Percentiles rank a stretch among this genome's conserved stretches.
phyloP scores from a whole-genome alignment of 2,329 filamentous ascomycete species.

The Penicillium sp. region DNA sequence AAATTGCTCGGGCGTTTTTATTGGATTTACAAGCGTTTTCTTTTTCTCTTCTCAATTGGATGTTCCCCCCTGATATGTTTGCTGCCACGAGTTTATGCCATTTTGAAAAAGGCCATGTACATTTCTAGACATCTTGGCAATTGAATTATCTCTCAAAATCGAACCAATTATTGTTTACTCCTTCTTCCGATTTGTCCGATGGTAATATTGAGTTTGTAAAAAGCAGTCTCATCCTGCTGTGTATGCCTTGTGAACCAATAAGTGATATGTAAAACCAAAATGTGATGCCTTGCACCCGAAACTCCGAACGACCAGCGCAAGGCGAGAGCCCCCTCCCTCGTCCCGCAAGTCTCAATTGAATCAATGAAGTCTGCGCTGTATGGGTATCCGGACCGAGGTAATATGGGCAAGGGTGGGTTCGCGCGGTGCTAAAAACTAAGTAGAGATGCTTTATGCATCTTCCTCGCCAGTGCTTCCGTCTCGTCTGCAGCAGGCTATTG shows the following conservation, averaged over 20 bases:
- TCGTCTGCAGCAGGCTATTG: slow-evolving; percentile 30
- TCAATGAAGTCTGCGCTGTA: slow-evolving; percentile 4
- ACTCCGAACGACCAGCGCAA: slow-evolving; percentile 21
- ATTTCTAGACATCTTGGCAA: slow-evolving; percentile 19
- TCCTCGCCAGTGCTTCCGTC: slow-evolving; percentile 52
- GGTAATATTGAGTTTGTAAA: not conserved
- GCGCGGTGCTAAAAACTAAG: slow-evolving; percentile 4
- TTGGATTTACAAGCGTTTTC: slow-evolving; percentile 21
- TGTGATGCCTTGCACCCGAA: slow-evolving; percentile 24
- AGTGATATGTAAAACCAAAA: slow-evolving; percentile 15
- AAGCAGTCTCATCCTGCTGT: slow-evolving; percentile 10
- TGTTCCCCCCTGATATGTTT: not conserved
- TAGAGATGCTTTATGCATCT: slow-evolving; percentile 32
- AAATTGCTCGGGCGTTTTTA: slow-evolving; percentile 16
- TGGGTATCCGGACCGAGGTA: slow-evolving; percentile 12
- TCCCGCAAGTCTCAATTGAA: not conserved
- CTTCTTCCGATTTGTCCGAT: not conserved
- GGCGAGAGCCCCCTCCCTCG: slow-evolving; percentile 3
- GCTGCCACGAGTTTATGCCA: slow-evolving; percentile 20
- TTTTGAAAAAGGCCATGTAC: slow-evolving; percentile 17
- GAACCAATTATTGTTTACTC: not conserved
- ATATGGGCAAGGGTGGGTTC: slow-evolving; percentile 6
- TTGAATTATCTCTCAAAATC: slow-evolving; percentile 10
- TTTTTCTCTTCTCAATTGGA: slow-evolving; percentile 9
- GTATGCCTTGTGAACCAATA: slow-evolving; percentile 14